Evolutionary conservation across 2,329 filamentous ascomycete genomes (phyloP), one percentile per base, ranked within the genome.

Genomic region (Coniochaeta prunicola): DNA sequence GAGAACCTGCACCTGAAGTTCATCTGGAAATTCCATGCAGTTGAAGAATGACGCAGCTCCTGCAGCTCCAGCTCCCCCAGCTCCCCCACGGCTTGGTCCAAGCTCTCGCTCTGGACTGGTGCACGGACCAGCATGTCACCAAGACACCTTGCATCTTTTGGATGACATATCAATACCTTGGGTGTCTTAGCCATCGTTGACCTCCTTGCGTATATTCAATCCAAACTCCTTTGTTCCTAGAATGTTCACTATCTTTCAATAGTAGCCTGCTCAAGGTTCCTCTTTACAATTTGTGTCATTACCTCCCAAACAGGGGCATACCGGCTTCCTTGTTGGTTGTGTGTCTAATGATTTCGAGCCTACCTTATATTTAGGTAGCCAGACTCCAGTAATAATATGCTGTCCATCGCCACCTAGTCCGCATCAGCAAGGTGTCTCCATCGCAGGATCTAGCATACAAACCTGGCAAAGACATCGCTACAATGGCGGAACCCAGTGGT

Each of bases 401-500:
- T 9, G 4, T 28, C 45, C 24, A 8, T 5, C 45, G 24, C 28
- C 24, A 21, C 3, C 12, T 26, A 50, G 19, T 50, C 24, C 45
- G 13, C 21, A 8, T 28, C 45, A 50, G 45, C 21, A 50, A 50
- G 45, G 45, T 50, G 45, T 50, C 33, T 26, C 30, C 34, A 62
- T 38, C 58, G 54, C 53, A 63, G 45, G 13, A 17, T n/a, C 12
- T 13, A 30, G 24, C 53, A 17, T 12, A 30, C 17, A 4, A 28
- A 1, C 21, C n/a, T 26, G 26, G 30, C 5, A 13, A 26, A 34
- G 53, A 21, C 30, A 54, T n/a, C 4, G 26, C 60, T 64, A 68
- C 59, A 57, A 79, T 79, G 77, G 70, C 76, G 66, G 75, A 74
- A 8, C 8, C 30, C 21, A 24, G 70, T 59, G 64, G 69, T 58